These are phyloP conservation scores for Mallotus nudiflorus DNA, from an alignment of 345 rosid species.

Conservation along the genomic window DNA sequence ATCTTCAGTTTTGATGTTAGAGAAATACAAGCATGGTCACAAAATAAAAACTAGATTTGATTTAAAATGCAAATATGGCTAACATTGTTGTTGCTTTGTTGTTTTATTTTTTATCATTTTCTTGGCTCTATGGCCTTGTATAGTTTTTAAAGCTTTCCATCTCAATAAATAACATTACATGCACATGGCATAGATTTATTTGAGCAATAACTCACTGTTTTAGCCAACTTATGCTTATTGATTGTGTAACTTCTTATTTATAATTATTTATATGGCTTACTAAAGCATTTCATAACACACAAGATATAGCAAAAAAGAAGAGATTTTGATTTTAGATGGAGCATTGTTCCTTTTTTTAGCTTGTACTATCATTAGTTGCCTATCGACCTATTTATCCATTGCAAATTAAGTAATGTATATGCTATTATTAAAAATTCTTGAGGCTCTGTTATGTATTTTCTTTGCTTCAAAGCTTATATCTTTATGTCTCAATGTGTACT, in stretches of 20 bases:
- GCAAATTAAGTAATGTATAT: no score
- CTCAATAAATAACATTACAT: no score
- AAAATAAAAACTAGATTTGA: slow-evolving; percentile 25
- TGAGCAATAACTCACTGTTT: slow-evolving; percentile 27
- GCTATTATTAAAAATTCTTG: no score
- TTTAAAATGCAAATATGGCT: slow-evolving; percentile 27
- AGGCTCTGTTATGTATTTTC: no score
- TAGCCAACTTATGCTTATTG: slow-evolving; percentile 19
- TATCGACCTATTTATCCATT: no score
- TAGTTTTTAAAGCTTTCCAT: slow-evolving; percentile 2
- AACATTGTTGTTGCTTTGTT: slow-evolving; percentile 40
- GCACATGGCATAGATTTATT: slow-evolving; percentile 25
- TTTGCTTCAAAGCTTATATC: no score
- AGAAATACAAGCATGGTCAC: slow-evolving; percentile 45
- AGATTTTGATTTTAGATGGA: not conserved
- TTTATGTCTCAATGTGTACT: no score
- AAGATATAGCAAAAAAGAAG: not conserved
- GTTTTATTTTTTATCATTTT: slow-evolving; percentile 9
- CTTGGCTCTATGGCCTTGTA: slow-evolving; percentile 17
- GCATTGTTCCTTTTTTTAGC: no score
- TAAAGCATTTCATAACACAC: not conserved
- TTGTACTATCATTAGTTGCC: no score
- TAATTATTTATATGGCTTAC: no score
- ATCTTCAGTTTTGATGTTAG: slow-evolving; percentile 48
- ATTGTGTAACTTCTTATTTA: no score